Conservation (phyloP, 2,329 filamentous ascomycete species). For the Calonectria pseudoturangicola region DNA sequence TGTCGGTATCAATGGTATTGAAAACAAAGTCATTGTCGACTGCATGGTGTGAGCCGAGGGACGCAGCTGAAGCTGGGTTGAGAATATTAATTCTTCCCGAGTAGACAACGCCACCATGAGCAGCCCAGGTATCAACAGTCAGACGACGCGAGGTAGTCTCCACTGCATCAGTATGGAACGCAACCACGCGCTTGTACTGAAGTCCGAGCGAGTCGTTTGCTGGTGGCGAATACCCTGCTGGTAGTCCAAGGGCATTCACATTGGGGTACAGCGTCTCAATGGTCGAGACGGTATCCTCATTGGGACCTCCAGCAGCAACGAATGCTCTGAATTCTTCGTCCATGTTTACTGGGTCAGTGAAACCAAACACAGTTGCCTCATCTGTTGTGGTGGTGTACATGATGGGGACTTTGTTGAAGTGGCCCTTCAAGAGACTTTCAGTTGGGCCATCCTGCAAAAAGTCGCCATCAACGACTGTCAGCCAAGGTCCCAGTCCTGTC, state of each 20-base stretch:
- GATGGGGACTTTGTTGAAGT: slow-evolving; percentile 22
- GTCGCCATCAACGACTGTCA: slow-evolving; percentile 23
- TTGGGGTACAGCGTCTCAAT: slow-evolving; percentile 27
- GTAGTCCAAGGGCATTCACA: slow-evolving; percentile 19
- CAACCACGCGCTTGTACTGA: slow-evolving; percentile 27
- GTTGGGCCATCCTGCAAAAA: slow-evolving; percentile 21
- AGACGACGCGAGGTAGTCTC: slow-evolving; percentile 20
- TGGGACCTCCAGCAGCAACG: slow-evolving; percentile 20
- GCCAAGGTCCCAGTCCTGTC: slow-evolving; percentile 20
- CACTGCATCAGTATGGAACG: slow-evolving; percentile 20
- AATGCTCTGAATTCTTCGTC: slow-evolving; percentile 10
- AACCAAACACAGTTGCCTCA: slow-evolving; percentile 18
- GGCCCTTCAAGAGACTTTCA: slow-evolving; percentile 18
- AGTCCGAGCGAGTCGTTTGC: slow-evolving; percentile 12
- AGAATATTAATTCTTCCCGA: slow-evolving; percentile 25
- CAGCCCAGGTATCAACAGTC: slow-evolving; percentile 23
- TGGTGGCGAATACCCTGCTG: slow-evolving; percentile 8
- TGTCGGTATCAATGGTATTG: not conserved
- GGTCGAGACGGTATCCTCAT: not conserved
- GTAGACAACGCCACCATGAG: slow-evolving; percentile 10
- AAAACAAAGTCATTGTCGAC: slow-evolving; percentile 19
- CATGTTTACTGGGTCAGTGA: slow-evolving; percentile 4
- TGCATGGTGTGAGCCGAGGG: slow-evolving; percentile 12
- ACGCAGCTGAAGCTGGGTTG: not conserved
- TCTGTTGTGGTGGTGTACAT: slow-evolving; percentile 25